Evolutionary conservation across 2,329 filamentous ascomycete species (phyloP), one percentile per base, ranked within the genome.

Genomic region (Westerdykella aurantiaca): DNA sequence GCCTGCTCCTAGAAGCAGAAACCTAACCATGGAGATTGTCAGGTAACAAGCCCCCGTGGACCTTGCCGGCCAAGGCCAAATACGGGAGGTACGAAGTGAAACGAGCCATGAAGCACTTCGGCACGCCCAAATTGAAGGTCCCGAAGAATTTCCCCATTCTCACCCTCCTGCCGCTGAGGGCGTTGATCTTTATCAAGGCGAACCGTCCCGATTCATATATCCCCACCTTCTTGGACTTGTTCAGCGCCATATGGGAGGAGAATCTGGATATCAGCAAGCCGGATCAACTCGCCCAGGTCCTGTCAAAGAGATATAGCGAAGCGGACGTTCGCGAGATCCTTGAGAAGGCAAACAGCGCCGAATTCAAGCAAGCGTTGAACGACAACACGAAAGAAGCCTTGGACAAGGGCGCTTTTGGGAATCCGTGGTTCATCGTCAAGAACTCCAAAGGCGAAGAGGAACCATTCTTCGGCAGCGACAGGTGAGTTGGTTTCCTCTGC

Each of bases 31-130:
- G 22, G 23, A 41, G 18, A 22, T 40, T 25, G 25, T 22, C 39
- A 80, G 83, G 84, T 39, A 91, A 93, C 64, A 80, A 80, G 51
- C 86, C 86, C 0, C 86, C 87, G 1, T 89, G 85, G 83, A 73
- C 73, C 0, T 71, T 86, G 23, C 78, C 81, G 2, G 81, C 79
- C 35, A 90, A 90, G 70, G 81, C 77, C 17, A 63, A 58, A 1
- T 83, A 88, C 57, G 71, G 76, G 39, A 55, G 55, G 21, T 76
- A 70, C 45, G 79, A 82, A 54, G 56, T 56, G 3, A 55, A 61
- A 16, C 68, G 78, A 35, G 74, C 76, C n/a, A 69, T 71, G 46
- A 68, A 67, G 42, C 76, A 79, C 55, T 79, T 79, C 49, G 70
- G 69, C 2, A 57, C 71, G 1, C 61, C 67, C 3, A 57, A 69